A percentile compares a stretch with the other conserved stretches of the same genome.
Evolutionary conservation across 768 basidiomycete genomes (phyloP).

Genomic region (Gyrodon lividus): DNA sequence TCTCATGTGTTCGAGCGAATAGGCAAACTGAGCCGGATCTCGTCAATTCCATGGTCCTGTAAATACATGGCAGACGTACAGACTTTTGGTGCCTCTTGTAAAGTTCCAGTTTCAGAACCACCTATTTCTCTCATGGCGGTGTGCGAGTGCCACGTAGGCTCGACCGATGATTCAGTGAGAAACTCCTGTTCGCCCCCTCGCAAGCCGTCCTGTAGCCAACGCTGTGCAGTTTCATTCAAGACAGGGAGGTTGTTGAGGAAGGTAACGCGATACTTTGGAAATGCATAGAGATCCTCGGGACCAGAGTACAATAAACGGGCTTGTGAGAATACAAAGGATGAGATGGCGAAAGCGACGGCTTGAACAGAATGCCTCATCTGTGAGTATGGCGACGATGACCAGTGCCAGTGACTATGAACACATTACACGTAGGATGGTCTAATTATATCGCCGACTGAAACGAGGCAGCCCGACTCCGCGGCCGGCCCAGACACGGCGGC

Average conservation of each 20-base stretch:
- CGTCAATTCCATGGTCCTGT: slow-evolving; percentile 13
- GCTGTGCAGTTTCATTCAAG: slow-evolving; percentile 65
- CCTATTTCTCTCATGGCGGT: slow-evolving; percentile 59
- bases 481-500: slow-evolving; percentile 8
- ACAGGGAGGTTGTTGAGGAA: slow-evolving; percentile 82
- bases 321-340: slow-evolving; percentile 9
- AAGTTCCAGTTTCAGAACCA: slow-evolving; percentile 42
- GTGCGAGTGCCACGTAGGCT: slow-evolving; percentile 38
- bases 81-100: slow-evolving; percentile 25
- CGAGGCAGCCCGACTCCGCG: slow-evolving; percentile 28
- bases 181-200: slow-evolving; percentile 77
- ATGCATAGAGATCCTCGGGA: slow-evolving; percentile 78
- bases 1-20: slow-evolving; percentile 71
- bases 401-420: slow-evolving; percentile 4
- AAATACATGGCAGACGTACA: slow-evolving; percentile 36
- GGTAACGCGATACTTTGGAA: slow-evolving; percentile 76
- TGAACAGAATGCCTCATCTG: slow-evolving; percentile 17
- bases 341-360: slow-evolving; percentile 16
- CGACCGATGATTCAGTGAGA: slow-evolving; percentile 59
- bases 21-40: slow-evolving; percentile 32
- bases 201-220: slow-evolving; percentile 73
- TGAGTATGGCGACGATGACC: background rate
- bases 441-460: slow-evolving; percentile 36
- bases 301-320: slow-evolving; percentile 59
- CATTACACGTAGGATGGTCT: slow-evolving; percentile 7